Conservation (phyloP, 2,329 filamentous ascomycete genomes). For the Fusarium globosum region DNA sequence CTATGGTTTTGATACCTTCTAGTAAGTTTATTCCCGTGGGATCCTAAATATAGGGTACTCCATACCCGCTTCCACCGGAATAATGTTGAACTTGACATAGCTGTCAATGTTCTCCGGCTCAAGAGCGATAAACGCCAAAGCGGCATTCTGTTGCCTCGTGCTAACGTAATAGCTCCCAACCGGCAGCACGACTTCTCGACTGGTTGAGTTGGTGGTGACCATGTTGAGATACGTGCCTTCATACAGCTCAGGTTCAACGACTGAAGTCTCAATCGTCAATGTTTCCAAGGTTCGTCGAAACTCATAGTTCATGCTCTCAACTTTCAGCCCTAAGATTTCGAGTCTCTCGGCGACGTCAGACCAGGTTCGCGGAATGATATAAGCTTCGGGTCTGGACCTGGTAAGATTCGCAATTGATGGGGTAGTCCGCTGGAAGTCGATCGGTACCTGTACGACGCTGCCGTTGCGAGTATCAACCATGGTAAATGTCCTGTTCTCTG, state of each 20-base stretch:
- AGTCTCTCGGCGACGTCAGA: not conserved
- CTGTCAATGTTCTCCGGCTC: constrained; percentile 26
- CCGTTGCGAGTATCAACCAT: constrained; percentile 15
- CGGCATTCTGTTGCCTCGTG: constrained; percentile 14
- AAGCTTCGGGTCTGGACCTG: constrained; percentile 1
- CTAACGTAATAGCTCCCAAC: constrained; percentile 14
- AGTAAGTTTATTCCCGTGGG: not conserved
- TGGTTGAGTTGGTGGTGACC: constrained; percentile 6
- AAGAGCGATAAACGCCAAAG: constrained; percentile 7
- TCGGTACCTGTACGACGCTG: not conserved
- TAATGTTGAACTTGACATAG: constrained; percentile 20
- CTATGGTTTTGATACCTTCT: too few relatives aligned
- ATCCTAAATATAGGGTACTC: constrained; percentile 24
- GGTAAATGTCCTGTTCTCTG: constrained; percentile 3
- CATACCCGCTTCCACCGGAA: constrained; percentile 2
- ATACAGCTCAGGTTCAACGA: constrained; percentile 1
- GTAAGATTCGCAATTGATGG: constrained; percentile 17
- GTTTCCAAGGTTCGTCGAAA: not conserved
- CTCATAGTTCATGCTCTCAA: constrained; percentile 6
- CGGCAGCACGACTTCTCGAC: not conserved
- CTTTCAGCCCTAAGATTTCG: not conserved
- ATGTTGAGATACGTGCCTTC: constrained; percentile 17
- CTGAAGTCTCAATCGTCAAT: not conserved
- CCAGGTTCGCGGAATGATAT: constrained; percentile 11
- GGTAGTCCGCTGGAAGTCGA: constrained; percentile 13